phyloP scores from a whole-genome alignment of 139 green algal species.

The Auxenochlorella pyrenoidosa region DNA sequence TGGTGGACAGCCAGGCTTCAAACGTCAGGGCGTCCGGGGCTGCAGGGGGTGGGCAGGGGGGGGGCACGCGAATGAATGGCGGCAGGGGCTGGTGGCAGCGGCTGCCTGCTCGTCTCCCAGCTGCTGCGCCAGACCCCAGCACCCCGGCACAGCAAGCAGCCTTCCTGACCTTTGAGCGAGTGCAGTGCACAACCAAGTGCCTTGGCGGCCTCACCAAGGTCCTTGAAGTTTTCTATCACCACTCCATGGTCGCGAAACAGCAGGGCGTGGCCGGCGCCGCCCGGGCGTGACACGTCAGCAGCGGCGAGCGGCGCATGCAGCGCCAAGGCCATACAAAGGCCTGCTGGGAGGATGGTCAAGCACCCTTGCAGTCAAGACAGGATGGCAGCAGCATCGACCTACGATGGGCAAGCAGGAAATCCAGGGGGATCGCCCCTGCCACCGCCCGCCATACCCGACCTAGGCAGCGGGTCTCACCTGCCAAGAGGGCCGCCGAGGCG shows the following conservation, averaged over 20 bases:
- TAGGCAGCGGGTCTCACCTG: background rate
- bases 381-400: too few species aligned
- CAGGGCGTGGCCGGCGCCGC: constrained; percentile 78
- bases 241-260: constrained; percentile 82
- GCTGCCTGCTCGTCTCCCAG: background rate
- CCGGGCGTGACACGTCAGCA: constrained; percentile 44
- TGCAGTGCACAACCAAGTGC: background rate
- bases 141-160: too few species aligned
- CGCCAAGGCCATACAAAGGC: background rate
- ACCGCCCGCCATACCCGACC: too few species aligned
- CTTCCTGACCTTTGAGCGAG: too few species aligned
- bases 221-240: constrained; percentile 75
- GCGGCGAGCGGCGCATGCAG: background rate
- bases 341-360: background rate
- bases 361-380: too few species aligned
- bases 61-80: background rate
- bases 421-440: too few species aligned
- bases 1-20: constrained; percentile 87
- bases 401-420: too few species aligned
- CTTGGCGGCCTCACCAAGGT: constrained; percentile 2
- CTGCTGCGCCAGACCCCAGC: too few species aligned
- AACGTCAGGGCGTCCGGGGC: constrained; percentile 74
- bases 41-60: background rate
- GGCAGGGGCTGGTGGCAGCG: background rate
- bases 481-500: background rate